Conservation (phyloP, 805 yeast genomes). For the Spathaspora arborariae region DNA sequence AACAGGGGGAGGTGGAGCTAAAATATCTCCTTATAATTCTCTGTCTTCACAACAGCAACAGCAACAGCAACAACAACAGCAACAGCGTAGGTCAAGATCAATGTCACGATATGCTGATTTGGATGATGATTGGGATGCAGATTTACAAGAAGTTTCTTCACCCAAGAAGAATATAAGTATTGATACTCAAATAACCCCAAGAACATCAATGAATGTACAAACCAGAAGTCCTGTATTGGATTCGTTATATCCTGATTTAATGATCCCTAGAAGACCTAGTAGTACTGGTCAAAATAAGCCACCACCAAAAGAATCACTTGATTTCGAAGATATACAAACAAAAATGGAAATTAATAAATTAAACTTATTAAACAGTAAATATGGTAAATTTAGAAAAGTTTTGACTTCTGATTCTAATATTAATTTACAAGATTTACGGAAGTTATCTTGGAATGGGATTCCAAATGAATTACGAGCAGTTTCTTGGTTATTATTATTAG, state of each 20-base stretch:
- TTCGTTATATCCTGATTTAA: constrained; percentile 35
- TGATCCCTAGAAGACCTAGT: constrained; percentile 15
- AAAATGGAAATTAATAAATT: constrained; percentile 50
- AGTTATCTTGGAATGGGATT: constrained; percentile 91
- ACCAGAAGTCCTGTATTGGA: constrained; percentile 31
- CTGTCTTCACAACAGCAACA: too few species aligned
- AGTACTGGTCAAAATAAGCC: too few species aligned
- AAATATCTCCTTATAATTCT: not conserved
- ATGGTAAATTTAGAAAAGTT: constrained; percentile 62
- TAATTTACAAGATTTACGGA: constrained; percentile 65
- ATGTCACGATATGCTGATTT: constrained; percentile 56
- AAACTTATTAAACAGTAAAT: constrained; percentile 58
- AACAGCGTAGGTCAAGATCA: constrained; percentile 13
- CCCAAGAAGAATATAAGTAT: constrained; percentile 15
- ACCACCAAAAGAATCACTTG: constrained; percentile 8
- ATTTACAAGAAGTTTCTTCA: constrained; percentile 42
- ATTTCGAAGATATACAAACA: constrained; percentile 28
- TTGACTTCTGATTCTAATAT: constrained; percentile 49
- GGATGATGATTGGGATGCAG: constrained; percentile 91
- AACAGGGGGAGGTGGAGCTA: constrained; percentile 1
- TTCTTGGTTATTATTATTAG: constrained; percentile 86
- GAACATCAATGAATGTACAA: constrained; percentile 19
- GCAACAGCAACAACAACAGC: not conserved
- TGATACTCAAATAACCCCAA: constrained; percentile 3
- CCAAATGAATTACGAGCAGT: constrained; percentile 77